phyloP scores from a whole-genome alignment of 345 rosid genomes.

The Linum usitatissimum region DNA sequence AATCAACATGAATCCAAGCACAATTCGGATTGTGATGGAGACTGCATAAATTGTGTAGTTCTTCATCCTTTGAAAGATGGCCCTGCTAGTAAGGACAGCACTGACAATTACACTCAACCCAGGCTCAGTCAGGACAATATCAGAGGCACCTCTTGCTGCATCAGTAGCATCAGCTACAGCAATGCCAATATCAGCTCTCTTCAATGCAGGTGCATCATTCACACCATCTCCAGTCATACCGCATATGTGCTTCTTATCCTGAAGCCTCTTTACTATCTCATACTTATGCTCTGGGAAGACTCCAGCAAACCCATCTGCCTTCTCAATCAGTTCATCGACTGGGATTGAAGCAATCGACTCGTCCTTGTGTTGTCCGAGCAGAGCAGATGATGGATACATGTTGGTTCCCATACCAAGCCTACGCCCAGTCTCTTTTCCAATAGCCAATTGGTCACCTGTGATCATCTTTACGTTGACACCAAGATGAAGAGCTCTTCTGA shows the following conservation, averaged over 20 bases:
- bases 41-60: slow-evolving; percentile 97
- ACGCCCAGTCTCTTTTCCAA: slow-evolving; percentile 87
- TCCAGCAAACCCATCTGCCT: slow-evolving; percentile 94
- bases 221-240: slow-evolving; percentile 99
- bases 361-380: slow-evolving; percentile 58
- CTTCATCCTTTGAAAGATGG: slow-evolving; percentile 95
- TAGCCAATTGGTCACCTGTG: slow-evolving; percentile 90
- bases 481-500: slow-evolving; percentile 69
- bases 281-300: slow-evolving; percentile 97
- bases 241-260: slow-evolving; percentile 76
- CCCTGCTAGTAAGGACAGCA: slow-evolving; percentile 88
- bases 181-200: slow-evolving; percentile 91
- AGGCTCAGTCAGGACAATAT: slow-evolving; percentile 86
- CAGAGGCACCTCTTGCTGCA: slow-evolving; percentile 89
- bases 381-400: slow-evolving; percentile 93
- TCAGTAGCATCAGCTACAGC: slow-evolving; percentile 98
- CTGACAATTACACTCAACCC: slow-evolving; percentile 91
- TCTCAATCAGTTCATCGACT: slow-evolving; percentile 83
- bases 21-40: slow-evolving; percentile 81
- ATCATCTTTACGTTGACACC: slow-evolving; percentile 96
- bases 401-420: slow-evolving; percentile 96
- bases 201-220: slow-evolving; percentile 92
- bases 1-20: slow-evolving; percentile 70
- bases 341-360: slow-evolving; percentile 39
- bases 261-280: slow-evolving; percentile 84